phyloP scores from a whole-genome alignment of 306 rosid genomes.

The Quercus bicolor region DNA sequence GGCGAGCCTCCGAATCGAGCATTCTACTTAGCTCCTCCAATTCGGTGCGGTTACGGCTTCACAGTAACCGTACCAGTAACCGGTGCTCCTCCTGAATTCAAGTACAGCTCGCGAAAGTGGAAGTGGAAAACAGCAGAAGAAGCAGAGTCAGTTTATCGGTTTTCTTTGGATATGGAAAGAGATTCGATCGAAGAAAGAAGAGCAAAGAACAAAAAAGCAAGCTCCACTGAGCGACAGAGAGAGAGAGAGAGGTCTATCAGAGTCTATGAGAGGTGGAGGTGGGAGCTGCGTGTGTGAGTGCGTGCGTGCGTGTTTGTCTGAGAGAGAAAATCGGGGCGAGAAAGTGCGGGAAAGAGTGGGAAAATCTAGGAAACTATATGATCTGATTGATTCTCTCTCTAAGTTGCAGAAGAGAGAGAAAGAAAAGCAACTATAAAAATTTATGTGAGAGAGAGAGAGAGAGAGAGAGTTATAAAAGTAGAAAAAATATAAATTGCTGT shows the following conservation, averaged over 20 bases:
- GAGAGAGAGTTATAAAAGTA: conserved; percentile 17
- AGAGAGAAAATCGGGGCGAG: conserved; percentile 38
- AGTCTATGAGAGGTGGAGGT: not conserved
- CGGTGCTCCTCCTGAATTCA: conserved; percentile 23
- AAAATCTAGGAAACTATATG: conserved; percentile 54
- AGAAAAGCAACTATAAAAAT: not conserved
- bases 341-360: conserved; percentile 59
- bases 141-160: not conserved
- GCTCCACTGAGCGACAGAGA: conserved; percentile 21
- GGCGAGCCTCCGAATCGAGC: conserved; percentile 49
- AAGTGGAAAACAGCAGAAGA: not conserved
- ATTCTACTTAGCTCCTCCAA: conserved; percentile 34
- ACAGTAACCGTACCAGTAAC: conserved; percentile 17
- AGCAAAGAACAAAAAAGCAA: not conserved
- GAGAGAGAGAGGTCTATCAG: conserved; percentile 27
- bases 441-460: conserved; percentile 22
- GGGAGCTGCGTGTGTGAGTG: not conserved
- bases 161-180: conserved; percentile 25
- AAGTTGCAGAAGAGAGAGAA: conserved; percentile 50
- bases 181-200: conserved; percentile 35
- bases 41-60: conserved; percentile 29
- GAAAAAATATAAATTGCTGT: conserved; percentile 10
- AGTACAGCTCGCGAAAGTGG: conserved; percentile 9
- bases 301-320: conserved; percentile 7
- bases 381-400: conserved; percentile 45